Percentiles rank a stretch among this genome's conserved stretches.
These are phyloP conservation scores for Hypoxylon sp. DNA, from an alignment of 2,329 filamentous ascomycete species.

Conservation along the genomic window DNA sequence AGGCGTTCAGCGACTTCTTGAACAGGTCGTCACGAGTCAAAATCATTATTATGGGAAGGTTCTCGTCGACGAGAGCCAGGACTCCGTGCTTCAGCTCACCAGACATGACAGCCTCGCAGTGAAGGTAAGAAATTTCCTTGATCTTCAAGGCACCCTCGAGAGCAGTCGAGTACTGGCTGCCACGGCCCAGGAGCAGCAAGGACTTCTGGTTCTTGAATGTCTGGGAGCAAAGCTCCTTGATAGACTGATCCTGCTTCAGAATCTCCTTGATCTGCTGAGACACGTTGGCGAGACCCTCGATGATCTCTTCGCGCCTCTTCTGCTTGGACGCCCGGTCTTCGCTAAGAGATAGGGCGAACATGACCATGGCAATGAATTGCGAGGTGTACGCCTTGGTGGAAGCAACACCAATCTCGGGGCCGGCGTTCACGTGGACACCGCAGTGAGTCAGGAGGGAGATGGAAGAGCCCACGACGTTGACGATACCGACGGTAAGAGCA, in stretches of 20 bases:
- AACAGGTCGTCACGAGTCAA: constrained; percentile 95
- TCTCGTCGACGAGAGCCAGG: constrained; percentile 94
- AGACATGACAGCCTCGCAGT: constrained; percentile 99
- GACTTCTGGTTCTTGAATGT: constrained; percentile 98
- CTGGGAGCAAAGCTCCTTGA: constrained; percentile 92
- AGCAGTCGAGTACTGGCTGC: constrained; percentile 95
- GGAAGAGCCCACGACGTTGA: constrained; percentile 97
- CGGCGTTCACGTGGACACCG: constrained; percentile 99
- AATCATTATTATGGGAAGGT: constrained; percentile 99
- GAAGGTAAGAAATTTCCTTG: constrained; percentile 99
- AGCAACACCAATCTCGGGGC: constrained; percentile 97
- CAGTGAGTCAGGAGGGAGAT: constrained; percentile 99
- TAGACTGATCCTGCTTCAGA: constrained; percentile 87
- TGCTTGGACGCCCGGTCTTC: constrained; percentile 97
- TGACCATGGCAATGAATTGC: constrained; percentile 99
- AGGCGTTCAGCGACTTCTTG: constrained; percentile 98
- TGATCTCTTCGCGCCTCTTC: constrained; percentile 91
- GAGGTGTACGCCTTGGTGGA: constrained; percentile 99
- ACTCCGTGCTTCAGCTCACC: constrained; percentile 99
- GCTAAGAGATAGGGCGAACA: constrained; percentile 96
- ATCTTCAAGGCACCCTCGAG: constrained; percentile 98
- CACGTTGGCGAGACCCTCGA: constrained; percentile 87
- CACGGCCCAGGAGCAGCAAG: constrained; percentile 89
- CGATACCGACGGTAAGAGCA: constrained; percentile 95
- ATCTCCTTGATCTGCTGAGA: constrained; percentile 93